Conservation (phyloP, 2,329 filamentous ascomycete genomes). For the Fusarium tupiense region DNA sequence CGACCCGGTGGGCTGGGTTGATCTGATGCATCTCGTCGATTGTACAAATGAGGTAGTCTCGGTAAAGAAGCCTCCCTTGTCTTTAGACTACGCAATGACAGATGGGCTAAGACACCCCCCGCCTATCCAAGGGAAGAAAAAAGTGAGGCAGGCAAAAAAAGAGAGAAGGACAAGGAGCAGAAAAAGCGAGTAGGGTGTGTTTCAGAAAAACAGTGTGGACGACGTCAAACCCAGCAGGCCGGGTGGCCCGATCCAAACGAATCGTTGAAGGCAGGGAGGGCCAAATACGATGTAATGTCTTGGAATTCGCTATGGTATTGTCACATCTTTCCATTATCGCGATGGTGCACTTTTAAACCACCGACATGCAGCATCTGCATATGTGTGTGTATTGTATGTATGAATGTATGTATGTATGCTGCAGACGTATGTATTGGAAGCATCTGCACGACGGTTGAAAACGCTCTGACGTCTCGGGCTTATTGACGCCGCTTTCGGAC, state of each 20-base stretch:
- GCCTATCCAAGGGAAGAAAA: background rate
- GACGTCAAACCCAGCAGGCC: conserved; percentile 28
- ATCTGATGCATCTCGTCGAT: conserved; percentile 44
- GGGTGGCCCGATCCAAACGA: conserved; percentile 34
- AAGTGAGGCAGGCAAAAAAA: conserved; percentile 22
- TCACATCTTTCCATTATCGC: background rate
- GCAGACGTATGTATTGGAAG: conserved; percentile 1
- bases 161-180: conserved; percentile 1
- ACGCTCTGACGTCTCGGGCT: conserved; percentile 4
- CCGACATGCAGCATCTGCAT: background rate
- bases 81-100: conserved; percentile 36
- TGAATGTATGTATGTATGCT: background rate
- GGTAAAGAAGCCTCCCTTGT: conserved; percentile 26
- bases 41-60: conserved; percentile 35
- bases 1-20: conserved; percentile 46
- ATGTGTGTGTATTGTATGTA: background rate
- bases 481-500: conserved; percentile 11
- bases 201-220: conserved; percentile 30
- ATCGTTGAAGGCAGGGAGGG: conserved; percentile 31
- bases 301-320: background rate
- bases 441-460: conserved; percentile 32
- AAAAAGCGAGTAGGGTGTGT: conserved; percentile 27
- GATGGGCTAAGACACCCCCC: conserved; percentile 19
- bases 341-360: background rate
- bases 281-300: conserved; percentile 6